Evolutionary conservation across 495 filamentous ascomycete species (phyloP).

Genomic region (Ramalina peruviana): DNA sequence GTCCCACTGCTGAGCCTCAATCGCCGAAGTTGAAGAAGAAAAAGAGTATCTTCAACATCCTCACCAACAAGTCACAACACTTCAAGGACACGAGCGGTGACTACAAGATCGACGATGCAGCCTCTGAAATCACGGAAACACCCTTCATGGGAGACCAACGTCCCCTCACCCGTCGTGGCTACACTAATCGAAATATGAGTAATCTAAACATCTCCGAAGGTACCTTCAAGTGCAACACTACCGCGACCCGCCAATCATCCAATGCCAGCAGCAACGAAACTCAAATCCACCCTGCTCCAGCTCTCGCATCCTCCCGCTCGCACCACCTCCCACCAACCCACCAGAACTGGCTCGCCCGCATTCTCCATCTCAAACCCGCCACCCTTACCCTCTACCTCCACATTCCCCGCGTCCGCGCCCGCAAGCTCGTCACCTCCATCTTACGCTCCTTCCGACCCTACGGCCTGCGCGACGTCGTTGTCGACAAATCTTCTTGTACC

Average conservation of each 20-base stretch:
- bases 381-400: slow-evolving; percentile 58
- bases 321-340: slow-evolving; percentile 41
- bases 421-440: slow-evolving; percentile 58
- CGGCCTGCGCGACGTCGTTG: slow-evolving; percentile 60
- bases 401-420: slow-evolving; percentile 48
- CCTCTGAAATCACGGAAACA: slow-evolving; percentile 8
- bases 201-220: neutral
- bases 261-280: neutral
- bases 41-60: slow-evolving; percentile 18
- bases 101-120: slow-evolving; percentile 15
- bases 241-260: neutral
- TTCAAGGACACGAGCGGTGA: slow-evolving; percentile 3
- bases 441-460: slow-evolving; percentile 67
- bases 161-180: neutral
- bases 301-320: slow-evolving; percentile 16
- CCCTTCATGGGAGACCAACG: neutral
- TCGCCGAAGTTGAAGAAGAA: slow-evolving; percentile 8
- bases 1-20: slow-evolving; percentile 2
- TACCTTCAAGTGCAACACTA: neutral
- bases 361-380: slow-evolving; percentile 81
- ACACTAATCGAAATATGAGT: slow-evolving; percentile 7
- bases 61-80: slow-evolving; percentile 11
- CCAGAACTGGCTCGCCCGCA: slow-evolving; percentile 71
- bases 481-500: slow-evolving; percentile 58
- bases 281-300: neutral